Percentiles rank a stretch among this genome's conserved stretches.
Evolutionary conservation across 345 rosid species (phyloP).

Genomic region (Erysimum cheiranthoides): DNA sequence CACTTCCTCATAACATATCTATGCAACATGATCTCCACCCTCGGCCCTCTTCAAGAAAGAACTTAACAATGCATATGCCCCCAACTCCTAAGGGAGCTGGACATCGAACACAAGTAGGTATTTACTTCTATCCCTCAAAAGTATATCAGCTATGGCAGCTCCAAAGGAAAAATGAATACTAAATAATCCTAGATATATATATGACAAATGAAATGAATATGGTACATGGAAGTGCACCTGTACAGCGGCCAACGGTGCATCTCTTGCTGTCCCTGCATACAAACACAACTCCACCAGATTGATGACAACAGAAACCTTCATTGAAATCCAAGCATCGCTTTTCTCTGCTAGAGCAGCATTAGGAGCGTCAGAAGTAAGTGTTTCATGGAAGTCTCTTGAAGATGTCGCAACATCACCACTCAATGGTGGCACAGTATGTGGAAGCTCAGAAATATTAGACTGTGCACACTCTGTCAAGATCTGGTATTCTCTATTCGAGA

Average conservation of each 20-base stretch:
- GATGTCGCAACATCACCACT: conserved; percentile 51
- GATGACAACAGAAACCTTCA: conserved; percentile 74
- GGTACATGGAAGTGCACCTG: conserved; percentile 57
- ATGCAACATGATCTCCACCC: conserved; percentile 6
- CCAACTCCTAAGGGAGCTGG: background rate
- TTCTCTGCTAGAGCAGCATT: conserved; percentile 45
- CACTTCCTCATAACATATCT: background rate
- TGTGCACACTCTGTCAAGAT: conserved; percentile 87
- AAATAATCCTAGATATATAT: conserved; percentile 30
- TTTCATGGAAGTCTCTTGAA: conserved; percentile 53
- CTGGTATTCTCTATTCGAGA: conserved; percentile 85
- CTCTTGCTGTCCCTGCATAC: conserved; percentile 71
- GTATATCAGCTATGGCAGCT: conserved; percentile 22
- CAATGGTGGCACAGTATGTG: conserved; percentile 67
- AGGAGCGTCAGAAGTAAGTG: conserved; percentile 52
- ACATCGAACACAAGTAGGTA: background rate
- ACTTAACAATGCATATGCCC: conserved; percentile 32
- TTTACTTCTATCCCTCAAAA: conserved; percentile 22
- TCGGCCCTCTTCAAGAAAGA: conserved; percentile 8
- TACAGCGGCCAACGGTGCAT: conserved; percentile 78
- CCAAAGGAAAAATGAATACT: conserved; percentile 20
- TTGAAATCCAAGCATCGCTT: conserved; percentile 63
- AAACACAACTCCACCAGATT: conserved; percentile 80
- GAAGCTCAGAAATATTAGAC: conserved; percentile 84
- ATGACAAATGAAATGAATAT: conserved; percentile 30